Percentiles rank a stretch among this genome's conserved stretches.
These are phyloP conservation scores for Xylaria sp. DNA, from an alignment of 2,329 filamentous ascomycete species.

Conservation along the genomic window DNA sequence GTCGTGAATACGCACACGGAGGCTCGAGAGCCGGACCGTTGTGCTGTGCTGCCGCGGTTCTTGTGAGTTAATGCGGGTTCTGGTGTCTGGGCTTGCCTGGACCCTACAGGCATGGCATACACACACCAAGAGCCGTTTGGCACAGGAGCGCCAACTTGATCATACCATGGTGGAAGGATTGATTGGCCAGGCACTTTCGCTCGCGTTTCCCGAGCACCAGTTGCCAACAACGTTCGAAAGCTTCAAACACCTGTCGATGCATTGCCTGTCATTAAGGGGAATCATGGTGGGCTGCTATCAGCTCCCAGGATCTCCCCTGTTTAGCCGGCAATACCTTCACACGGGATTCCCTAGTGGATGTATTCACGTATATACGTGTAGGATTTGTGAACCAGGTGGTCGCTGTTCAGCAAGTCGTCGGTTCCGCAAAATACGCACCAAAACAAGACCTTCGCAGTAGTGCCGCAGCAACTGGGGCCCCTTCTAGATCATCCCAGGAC, in stretches of 20 bases:
- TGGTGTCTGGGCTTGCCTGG: constrained; percentile 2
- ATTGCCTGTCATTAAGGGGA: constrained; percentile 11
- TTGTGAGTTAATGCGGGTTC: constrained; percentile 3
- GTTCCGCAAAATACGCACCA: background rate
- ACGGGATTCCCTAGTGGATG: background rate
- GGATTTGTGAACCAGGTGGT: background rate
- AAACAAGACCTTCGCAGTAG: constrained; percentile 10
- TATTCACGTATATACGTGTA: too few relatives aligned
- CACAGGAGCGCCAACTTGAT: background rate
- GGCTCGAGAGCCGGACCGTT: background rate
- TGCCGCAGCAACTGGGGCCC: constrained; percentile 13
- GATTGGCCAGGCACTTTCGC: background rate
- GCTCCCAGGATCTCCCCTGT: constrained; percentile 11
- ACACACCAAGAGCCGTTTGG: background rate
- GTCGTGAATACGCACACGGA: background rate
- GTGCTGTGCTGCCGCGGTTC: background rate
- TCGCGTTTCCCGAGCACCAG: background rate
- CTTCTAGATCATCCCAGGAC: constrained; percentile 20
- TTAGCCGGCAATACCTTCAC: constrained; percentile 10
- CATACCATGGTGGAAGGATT: background rate
- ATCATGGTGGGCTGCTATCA: background rate
- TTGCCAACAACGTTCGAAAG: background rate
- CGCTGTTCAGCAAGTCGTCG: background rate
- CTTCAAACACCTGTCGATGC: constrained; percentile 7
- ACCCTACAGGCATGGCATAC: constrained; percentile 3